Conservation (phyloP, 2,329 filamentous ascomycete genomes). For the Aspergillus ochraceus region DNA sequence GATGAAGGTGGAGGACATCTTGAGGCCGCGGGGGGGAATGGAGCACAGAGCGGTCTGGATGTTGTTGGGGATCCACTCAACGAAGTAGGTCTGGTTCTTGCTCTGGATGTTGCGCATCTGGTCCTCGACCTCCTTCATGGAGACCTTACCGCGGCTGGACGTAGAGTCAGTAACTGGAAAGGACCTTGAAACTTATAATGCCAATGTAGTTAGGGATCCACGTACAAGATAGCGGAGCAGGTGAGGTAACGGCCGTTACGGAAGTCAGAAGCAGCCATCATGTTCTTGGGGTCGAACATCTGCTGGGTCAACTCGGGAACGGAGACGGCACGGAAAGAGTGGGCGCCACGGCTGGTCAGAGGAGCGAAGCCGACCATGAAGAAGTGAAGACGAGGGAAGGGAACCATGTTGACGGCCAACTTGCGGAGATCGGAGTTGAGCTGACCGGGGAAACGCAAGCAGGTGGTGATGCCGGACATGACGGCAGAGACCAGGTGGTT, state of each 20-base stretch:
- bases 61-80: constrained; percentile 99
- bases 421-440: constrained; percentile 99
- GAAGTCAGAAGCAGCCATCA: constrained; percentile 99
- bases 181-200: not conserved
- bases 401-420: constrained; percentile 99
- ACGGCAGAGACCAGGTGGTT: constrained; percentile 99
- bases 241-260: constrained; percentile 99
- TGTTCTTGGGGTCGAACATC: constrained; percentile 99
- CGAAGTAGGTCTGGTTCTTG: constrained; percentile 99
- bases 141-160: constrained; percentile 91
- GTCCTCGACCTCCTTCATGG: constrained; percentile 99
- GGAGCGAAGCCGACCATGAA: constrained; percentile 99
- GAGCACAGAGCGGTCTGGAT: constrained; percentile 99
- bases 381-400: constrained; percentile 99
- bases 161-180: not conserved
- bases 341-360: constrained; percentile 85
- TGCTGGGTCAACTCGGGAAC: constrained; percentile 99
- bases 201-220: constrained; percentile 18
- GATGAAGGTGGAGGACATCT: constrained; percentile 99
- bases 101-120: constrained; percentile 99
- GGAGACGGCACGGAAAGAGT: constrained; percentile 96
- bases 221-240: constrained; percentile 94
- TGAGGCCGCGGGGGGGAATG: constrained; percentile 93
- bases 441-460: constrained; percentile 98
- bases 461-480: constrained; percentile 99